These are phyloP conservation scores for Talaromyces marneffei DNA, from an alignment of 2,329 filamentous ascomycete species.

Conservation along the genomic window DNA sequence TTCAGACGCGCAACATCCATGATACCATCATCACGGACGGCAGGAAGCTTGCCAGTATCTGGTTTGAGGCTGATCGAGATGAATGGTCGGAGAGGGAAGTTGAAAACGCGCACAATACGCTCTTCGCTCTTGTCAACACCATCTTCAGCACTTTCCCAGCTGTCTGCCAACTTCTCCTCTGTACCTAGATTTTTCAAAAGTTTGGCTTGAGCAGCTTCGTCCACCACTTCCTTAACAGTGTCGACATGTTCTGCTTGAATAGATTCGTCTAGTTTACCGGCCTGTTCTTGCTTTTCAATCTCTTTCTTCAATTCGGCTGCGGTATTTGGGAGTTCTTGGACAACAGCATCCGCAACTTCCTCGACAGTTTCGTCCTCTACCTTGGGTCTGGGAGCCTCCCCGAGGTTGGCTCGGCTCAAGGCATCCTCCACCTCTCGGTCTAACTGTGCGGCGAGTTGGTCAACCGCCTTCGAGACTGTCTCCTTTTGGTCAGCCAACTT, in stretches of 20 bases:
- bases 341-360: constrained; percentile 30
- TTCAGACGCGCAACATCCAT: constrained; percentile 92
- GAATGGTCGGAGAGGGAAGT: constrained; percentile 95
- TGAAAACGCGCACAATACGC: constrained; percentile 72
- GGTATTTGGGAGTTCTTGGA: constrained; percentile 32
- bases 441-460: constrained; percentile 57
- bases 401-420: constrained; percentile 52
- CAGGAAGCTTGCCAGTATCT: constrained; percentile 45
- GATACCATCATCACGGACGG: constrained; percentile 69
- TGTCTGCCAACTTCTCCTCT: constrained; percentile 62
- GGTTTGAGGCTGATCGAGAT: constrained; percentile 71
- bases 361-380: constrained; percentile 32
- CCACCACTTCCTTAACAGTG: constrained; percentile 48
- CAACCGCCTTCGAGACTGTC: constrained; percentile 65
- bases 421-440: constrained; percentile 61
- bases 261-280: constrained; percentile 47
- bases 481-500: constrained; percentile 44
- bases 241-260: constrained; percentile 51
- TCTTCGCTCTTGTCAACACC: constrained; percentile 60
- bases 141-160: constrained; percentile 82
- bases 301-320: constrained; percentile 41
- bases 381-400: constrained; percentile 39
- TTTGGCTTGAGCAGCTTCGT: constrained; percentile 4
- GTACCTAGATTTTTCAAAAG: constrained; percentile 37
- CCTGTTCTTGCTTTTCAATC: constrained; percentile 51